Evolutionary conservation across 2,329 filamentous ascomycete species (phyloP).

Genomic region (Akanthomyces dipterigenus): DNA sequence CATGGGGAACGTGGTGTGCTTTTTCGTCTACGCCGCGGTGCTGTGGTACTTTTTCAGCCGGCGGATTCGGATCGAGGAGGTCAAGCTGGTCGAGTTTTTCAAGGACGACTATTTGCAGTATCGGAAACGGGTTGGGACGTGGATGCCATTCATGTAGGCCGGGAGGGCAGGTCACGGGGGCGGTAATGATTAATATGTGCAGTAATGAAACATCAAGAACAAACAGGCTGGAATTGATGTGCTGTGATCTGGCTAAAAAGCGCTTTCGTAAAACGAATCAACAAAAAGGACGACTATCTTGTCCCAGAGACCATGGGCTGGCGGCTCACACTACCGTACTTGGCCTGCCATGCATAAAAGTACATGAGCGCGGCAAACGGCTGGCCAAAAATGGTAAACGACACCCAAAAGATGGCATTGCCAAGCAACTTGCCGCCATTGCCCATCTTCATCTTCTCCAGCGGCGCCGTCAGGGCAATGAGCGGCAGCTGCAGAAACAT

Average conservation of each 20-base stretch:
- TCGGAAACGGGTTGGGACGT: constrained; percentile 60
- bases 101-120: constrained; percentile 74
- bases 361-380: constrained; percentile 88
- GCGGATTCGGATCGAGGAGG: constrained; percentile 74
- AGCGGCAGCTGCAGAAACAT: constrained; percentile 93
- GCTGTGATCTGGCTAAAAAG: neutral
- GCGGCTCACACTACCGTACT: constrained; percentile 77
- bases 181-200: neutral
- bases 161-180: too few species aligned
- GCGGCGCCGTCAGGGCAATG: constrained; percentile 69
- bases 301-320: constrained; percentile 19
- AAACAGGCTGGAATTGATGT: neutral
- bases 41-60: constrained; percentile 79
- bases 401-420: constrained; percentile 94
- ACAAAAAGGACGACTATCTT: neutral
- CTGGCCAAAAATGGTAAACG: constrained; percentile 92
- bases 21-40: constrained; percentile 64
- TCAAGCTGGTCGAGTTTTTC: constrained; percentile 73
- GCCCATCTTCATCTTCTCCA: constrained; percentile 71
- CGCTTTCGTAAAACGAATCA: neutral
- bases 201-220: neutral
- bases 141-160: constrained; percentile 61
- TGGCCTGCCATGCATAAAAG: constrained; percentile 97
- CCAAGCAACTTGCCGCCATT: constrained; percentile 69
- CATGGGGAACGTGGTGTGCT: constrained; percentile 76